Conservation (phyloP, 2,329 filamentous ascomycete genomes). For the Metarhizium rileyi region DNA sequence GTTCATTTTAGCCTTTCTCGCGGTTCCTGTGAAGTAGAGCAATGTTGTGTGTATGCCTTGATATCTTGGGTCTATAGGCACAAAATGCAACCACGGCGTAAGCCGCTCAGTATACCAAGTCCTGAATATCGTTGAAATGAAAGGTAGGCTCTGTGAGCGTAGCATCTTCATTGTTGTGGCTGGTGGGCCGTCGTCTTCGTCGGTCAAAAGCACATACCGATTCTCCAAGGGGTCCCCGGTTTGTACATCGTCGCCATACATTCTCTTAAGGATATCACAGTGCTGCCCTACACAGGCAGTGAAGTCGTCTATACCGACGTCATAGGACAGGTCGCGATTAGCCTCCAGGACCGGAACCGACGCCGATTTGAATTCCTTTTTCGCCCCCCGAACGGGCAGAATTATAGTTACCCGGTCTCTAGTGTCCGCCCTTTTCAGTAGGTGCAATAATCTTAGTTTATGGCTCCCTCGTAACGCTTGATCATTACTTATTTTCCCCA, state of each 20-base stretch:
- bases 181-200: slow-evolving; percentile 60
- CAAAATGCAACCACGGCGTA: slow-evolving; percentile 69
- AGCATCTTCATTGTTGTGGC: slow-evolving; percentile 50
- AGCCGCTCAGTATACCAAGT: slow-evolving; percentile 73
- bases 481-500: slow-evolving; percentile 39
- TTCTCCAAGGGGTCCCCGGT: slow-evolving; percentile 46
- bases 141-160: slow-evolving; percentile 55
- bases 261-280: slow-evolving; percentile 19
- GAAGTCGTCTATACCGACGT: slow-evolving; percentile 49
- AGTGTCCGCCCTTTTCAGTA: slow-evolving; percentile 49
- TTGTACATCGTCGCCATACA: slow-evolving; percentile 29
- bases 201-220: slow-evolving; percentile 63
- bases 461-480: slow-evolving; percentile 57
- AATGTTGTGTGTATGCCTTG: slow-evolving; percentile 66
- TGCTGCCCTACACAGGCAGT: slow-evolving; percentile 43
- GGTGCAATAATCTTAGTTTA: slow-evolving; percentile 61
- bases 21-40: slow-evolving; percentile 60
- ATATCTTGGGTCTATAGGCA: slow-evolving; percentile 64
- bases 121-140: slow-evolving; percentile 63
- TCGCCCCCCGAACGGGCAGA: slow-evolving; percentile 32
- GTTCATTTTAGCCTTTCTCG: slow-evolving; percentile 30
- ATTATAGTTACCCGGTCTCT: slow-evolving; percentile 43
- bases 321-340: slow-evolving; percentile 41
- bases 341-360: slow-evolving; percentile 42
- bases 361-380: slow-evolving; percentile 43